Evolutionary conservation across 2,329 filamentous ascomycete species (phyloP), one percentile per base, ranked within the genome.

Genomic region (Sordariomycetes sp.): DNA sequence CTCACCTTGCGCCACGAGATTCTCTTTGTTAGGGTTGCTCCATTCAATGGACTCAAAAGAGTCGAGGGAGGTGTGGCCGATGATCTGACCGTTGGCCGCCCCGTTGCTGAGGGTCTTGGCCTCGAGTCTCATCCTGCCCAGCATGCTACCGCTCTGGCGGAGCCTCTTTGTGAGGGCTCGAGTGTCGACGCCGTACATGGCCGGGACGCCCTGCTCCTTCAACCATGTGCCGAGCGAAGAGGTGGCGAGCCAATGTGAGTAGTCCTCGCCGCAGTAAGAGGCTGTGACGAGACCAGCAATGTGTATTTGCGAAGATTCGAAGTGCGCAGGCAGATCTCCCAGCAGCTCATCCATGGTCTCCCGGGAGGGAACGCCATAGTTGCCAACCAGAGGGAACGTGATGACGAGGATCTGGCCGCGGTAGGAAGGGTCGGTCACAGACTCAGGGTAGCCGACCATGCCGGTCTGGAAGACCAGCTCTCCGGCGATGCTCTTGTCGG

Each of bases 401-500:
- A 96, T 79, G 61, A 96, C 88, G 48, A 98, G 74, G 49, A 98
- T 94, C 66, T 98, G 90, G 42, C 85, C 85, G 32, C 83, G 81
- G 63, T 92, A 90, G 32, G 85, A 90, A 46, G 85, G 85, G 55
- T 92, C 85, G 40, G 85, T 90, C 49, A 92, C 72, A 31, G 82
- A 93, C 70, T 98, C 92, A 27, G 92, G 88, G 59, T 98, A 98
- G 54, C 92, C 92, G 49, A 96, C 92, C 88, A 96, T 94, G 62
- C 92, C 92, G 38, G 92, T 98, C 73, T 96, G 90, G 69, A 98
- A 98, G 64, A 98, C 92, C 58, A 98, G 72, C 71, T 98, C 92
- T 59, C 92, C 92, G 46, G 90, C 84, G 53, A 93, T 79, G 66
- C 86, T 94, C 74, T 88, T 94, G 54, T 86, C 73, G 43, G 90